phyloP scores from a whole-genome alignment of 2,329 filamentous ascomycete genomes.

The Neonectria coccinea region DNA sequence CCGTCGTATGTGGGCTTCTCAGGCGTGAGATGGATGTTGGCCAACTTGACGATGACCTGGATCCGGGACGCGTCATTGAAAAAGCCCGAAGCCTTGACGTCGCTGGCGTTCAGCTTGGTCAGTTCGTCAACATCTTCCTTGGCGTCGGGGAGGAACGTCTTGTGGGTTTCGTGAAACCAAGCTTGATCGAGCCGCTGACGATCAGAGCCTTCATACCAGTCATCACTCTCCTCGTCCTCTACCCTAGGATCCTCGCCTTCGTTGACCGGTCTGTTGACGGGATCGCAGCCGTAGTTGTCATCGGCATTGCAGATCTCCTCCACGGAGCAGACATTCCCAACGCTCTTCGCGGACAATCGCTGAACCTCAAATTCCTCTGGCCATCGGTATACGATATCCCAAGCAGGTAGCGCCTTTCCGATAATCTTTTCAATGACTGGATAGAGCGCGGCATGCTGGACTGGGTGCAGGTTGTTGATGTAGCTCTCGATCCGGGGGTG shows the following conservation, averaged over 20 bases:
- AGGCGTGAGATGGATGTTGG: constrained; percentile 70
- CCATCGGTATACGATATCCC: constrained; percentile 56
- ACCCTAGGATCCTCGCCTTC: constrained; percentile 41
- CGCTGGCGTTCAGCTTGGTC: constrained; percentile 29
- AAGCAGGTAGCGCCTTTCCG: constrained; percentile 57
- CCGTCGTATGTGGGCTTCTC: constrained; percentile 65
- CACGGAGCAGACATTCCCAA: constrained; percentile 33
- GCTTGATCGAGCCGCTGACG: constrained; percentile 39
- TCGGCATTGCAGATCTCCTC: constrained; percentile 32
- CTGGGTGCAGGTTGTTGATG: constrained; percentile 66
- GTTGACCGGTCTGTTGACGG: constrained; percentile 39
- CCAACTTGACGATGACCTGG: constrained; percentile 74
- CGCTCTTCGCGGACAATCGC: constrained; percentile 39
- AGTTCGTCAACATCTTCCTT: constrained; percentile 5
- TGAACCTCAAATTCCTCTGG: constrained; percentile 42
- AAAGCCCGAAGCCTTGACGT: constrained; percentile 47
- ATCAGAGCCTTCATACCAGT: constrained; percentile 36
- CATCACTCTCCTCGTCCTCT: constrained; percentile 31
- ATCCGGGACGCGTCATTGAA: constrained; percentile 52
- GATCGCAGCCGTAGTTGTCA: constrained; percentile 28
- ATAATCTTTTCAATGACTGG: constrained; percentile 56
- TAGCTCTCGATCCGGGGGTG: constrained; percentile 60
- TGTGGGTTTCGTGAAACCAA: constrained; percentile 48
- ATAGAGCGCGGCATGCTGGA: constrained; percentile 54
- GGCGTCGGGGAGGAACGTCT: constrained; percentile 32